Percentiles rank a stretch among this genome's conserved stretches.
Conservation (phyloP, 257 asterid genomes). For the Mentha longifolia region DNA sequence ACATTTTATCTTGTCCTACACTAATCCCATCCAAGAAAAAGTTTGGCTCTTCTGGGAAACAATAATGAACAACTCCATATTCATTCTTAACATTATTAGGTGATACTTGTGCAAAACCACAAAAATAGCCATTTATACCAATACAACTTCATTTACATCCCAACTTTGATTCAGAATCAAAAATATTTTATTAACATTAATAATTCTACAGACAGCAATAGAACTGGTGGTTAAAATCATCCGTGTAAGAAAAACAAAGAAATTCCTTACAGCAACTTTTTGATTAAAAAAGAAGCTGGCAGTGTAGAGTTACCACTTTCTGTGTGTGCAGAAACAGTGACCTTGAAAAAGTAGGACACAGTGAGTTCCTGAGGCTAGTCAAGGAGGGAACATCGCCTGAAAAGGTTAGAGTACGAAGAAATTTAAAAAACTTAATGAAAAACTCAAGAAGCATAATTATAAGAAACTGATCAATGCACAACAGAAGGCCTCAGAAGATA, state of each 20-base stretch:
- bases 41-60: background rate
- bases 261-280: background rate
- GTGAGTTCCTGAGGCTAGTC: conserved; percentile 43
- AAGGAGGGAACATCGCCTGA: conserved; percentile 59
- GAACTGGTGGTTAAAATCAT: background rate
- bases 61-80: background rate
- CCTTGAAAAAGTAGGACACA: conserved; percentile 49
- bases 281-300: background rate
- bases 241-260: background rate
- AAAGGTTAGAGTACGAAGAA: conserved; percentile 28
- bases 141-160: background rate
- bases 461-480: background rate
- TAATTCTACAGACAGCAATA: background rate
- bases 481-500: background rate
- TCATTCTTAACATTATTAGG: background rate
- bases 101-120: background rate
- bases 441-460: conserved; percentile 12
- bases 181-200: background rate
- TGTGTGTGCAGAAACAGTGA: conserved; percentile 58
- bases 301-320: conserved; percentile 52
- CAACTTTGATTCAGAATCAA: background rate
- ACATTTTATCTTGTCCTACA: background rate
- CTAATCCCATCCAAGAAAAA: background rate
- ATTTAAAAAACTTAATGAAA: conserved; percentile 2
- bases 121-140: conserved; percentile 2